phyloP scores from a whole-genome alignment of 208 protist genomes.

The Leptomonas seymouri region DNA sequence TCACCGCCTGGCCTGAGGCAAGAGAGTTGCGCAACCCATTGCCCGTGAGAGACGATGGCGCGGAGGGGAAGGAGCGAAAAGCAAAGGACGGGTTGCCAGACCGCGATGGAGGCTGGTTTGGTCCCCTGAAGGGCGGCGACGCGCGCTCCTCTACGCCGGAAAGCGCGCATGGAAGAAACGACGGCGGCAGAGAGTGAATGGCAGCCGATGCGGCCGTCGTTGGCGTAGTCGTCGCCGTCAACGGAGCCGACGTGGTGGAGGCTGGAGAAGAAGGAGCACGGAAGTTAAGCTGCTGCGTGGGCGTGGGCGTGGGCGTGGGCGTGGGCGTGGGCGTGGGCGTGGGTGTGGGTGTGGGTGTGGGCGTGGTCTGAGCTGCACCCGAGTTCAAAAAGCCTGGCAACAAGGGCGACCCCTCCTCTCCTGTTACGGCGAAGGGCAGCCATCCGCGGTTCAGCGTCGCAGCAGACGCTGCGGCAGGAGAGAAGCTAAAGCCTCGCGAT shows the following conservation, averaged over 20 bases:
- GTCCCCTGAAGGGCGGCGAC: constrained; percentile 4
- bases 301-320: too few species aligned
- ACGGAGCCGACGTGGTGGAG: too few species aligned
- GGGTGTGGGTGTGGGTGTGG: too few species aligned
- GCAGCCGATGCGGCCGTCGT: background rate
- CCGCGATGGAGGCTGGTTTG: background rate
- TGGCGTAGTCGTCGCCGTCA: too few species aligned
- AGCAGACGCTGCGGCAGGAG: background rate
- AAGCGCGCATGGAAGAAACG: background rate
- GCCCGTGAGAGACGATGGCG: background rate
- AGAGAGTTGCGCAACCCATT: background rate
- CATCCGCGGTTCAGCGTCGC: background rate
- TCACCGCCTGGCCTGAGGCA: background rate
- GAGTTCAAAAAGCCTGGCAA: too few species aligned
- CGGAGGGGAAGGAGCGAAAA: background rate
- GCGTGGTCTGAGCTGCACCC: too few species aligned
- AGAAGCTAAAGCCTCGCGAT: background rate
- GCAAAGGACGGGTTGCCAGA: background rate
- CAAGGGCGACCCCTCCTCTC: too few species aligned
- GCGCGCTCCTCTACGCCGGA: background rate
- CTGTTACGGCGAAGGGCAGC: background rate
- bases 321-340: background rate
- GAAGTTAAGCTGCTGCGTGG: too few species aligned
- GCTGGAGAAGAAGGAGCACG: too few species aligned
- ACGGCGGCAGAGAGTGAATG: background rate